These are phyloP conservation scores for Euphorbia peplus DNA, from an alignment of 345 rosid genomes.

Conservation along the genomic window DNA sequence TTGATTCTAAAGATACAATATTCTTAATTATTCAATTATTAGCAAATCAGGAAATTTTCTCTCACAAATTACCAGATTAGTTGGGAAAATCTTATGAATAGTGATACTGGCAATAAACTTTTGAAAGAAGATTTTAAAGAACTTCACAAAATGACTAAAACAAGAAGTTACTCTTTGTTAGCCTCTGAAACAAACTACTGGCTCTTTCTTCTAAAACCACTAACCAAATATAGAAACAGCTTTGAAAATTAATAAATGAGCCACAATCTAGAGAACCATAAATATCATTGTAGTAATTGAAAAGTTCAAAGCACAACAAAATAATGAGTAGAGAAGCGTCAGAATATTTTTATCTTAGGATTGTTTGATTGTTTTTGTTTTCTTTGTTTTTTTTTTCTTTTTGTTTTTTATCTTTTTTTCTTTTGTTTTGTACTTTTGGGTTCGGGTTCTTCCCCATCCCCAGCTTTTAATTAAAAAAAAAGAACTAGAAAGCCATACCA, in stretches of 20 bases:
- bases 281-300: not conserved
- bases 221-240: not conserved
- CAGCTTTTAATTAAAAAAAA: no score
- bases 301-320: not conserved
- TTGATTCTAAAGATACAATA: not conserved
- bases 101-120: not conserved
- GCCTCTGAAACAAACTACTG: not conserved
- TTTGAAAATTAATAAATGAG: not conserved
- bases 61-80: not conserved
- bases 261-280: not conserved
- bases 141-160: not conserved
- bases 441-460: no score
- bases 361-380: no score
- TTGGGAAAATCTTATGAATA: not conserved
- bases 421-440: no score
- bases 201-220: not conserved
- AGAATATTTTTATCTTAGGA: not conserved
- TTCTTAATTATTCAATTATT: not conserved
- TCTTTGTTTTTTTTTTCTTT: no score
- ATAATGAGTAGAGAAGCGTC: no score
- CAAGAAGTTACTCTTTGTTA: not conserved
- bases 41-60: not conserved
- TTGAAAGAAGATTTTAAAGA: not conserved
- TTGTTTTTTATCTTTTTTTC: no score
- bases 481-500: slow-evolving; percentile 43